Evolutionary conservation across 2,329 filamentous ascomycete genomes (phyloP), one percentile per base, ranked within the genome.

Genomic region (Hypocreales sp.): DNA sequence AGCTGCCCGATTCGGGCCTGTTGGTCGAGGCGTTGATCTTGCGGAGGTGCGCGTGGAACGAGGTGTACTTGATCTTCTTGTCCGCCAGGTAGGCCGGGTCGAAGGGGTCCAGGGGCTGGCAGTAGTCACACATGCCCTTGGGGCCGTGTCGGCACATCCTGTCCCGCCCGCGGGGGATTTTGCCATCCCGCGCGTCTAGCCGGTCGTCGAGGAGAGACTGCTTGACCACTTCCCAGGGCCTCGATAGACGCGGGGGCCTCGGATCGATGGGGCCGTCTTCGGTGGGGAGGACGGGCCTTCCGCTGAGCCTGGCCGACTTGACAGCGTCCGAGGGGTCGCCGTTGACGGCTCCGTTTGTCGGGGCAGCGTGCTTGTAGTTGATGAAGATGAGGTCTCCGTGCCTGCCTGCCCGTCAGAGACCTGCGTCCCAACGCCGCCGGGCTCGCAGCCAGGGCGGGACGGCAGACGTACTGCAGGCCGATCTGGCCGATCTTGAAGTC

Each of bases 111-210:
- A 95, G 58, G 0, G 92, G 92, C 72, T 92, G 92, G 58, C 90
- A 98, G 56, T 94, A 92, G 56, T 98, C 90, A 54, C 90, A 98
- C 90, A 98, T 98, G 50, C 90, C 90, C 56, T 93, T 95, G 27
- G 79, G 76, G 2, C 87, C 87, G 50, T 98, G 90, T 35, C 82
- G 77, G 58, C 90, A 98, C 84, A 98, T 90, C 48, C 80, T 81
- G 48, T 92, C 82, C 32, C 67, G 67, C 35, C 68, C 68, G 35
- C 86, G 66, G 13, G 72, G 60, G 27, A 94, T 93, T 58, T 93
- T 98, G 39, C 90, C 90, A 61, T 90, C 78, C 39, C 76, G 67
- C 55, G 72, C 82, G 53, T 98, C 90, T 46, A 98, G 59, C 30
- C 68, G 62, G 47, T 98, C 77, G 47, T 98, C 92, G 8, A 98